phyloP scores from a whole-genome alignment of 768 basidiomycete genomes.

The Kwoniella sp. region DNA sequence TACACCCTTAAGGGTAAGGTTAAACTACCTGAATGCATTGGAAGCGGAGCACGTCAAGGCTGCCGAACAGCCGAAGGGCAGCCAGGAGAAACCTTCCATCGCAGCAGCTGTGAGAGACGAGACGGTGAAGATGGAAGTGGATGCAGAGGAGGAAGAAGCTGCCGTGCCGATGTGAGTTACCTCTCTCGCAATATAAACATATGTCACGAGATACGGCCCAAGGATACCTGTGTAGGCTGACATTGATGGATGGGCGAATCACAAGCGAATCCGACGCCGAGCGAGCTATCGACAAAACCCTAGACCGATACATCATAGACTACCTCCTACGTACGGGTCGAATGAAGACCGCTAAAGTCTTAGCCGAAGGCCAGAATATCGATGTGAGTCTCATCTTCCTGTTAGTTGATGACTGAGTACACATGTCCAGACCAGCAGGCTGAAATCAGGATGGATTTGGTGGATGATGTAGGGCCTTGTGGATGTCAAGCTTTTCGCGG shows the following conservation, averaged over 20 bases:
- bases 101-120: neutral
- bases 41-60: neutral
- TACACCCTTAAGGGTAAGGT: constrained; percentile 30
- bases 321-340: constrained; percentile 82
- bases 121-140: constrained; percentile 9
- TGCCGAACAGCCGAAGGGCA: neutral
- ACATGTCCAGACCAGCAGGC: no score
- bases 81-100: neutral
- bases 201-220: no score
- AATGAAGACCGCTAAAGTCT: constrained; percentile 70
- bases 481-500: constrained; percentile 87
- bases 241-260: neutral
- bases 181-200: no score
- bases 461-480: constrained; percentile 67
- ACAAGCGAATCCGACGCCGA: constrained; percentile 9
- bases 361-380: constrained; percentile 75
- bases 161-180: neutral
- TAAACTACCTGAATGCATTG: constrained; percentile 32
- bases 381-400: constrained; percentile 62
- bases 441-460: neutral
- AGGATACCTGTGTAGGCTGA: no score
- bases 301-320: constrained; percentile 90
- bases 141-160: constrained; percentile 5
- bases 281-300: constrained; percentile 34
- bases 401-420: no score